phyloP scores from a whole-genome alignment of 306 rosid genomes.

The Quillaja saponaria region DNA sequence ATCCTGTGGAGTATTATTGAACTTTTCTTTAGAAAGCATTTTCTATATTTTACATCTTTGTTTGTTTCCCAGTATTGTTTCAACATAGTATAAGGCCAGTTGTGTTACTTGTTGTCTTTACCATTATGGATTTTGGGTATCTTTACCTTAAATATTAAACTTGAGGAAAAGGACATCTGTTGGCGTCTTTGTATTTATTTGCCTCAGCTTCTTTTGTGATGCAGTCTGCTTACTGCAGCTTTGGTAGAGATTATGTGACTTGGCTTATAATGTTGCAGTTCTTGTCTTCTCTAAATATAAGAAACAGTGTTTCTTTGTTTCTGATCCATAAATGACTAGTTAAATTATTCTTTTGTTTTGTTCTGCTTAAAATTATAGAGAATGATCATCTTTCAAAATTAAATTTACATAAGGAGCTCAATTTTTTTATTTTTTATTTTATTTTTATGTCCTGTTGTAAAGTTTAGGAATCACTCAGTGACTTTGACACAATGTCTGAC shows the following conservation, averaged over 20 bases:
- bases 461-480: background rate
- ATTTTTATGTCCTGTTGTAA: background rate
- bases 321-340: background rate
- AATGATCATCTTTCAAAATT: no score
- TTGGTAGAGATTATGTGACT: background rate
- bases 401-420: background rate
- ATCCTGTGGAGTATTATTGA: background rate
- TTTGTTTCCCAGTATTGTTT: no score
- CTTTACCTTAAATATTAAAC: background rate
- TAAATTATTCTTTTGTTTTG: background rate
- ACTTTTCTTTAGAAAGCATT: no score
- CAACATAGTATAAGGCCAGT: no score
- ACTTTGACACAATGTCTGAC: constrained; percentile 13
- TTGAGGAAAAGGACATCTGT: background rate
- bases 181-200: background rate
- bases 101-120: no score
- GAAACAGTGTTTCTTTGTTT: no score
- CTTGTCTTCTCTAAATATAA: no score
- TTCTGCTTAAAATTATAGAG: constrained; percentile 5
- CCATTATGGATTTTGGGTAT: no score
- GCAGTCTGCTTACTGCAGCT: background rate
- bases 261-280: background rate
- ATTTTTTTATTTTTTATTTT: no score
- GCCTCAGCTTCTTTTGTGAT: background rate
- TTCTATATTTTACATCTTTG: constrained; percentile 16